Evolutionary conservation across 2,329 filamentous ascomycete genomes (phyloP).

Genomic region (Diaporthe amygdali): DNA sequence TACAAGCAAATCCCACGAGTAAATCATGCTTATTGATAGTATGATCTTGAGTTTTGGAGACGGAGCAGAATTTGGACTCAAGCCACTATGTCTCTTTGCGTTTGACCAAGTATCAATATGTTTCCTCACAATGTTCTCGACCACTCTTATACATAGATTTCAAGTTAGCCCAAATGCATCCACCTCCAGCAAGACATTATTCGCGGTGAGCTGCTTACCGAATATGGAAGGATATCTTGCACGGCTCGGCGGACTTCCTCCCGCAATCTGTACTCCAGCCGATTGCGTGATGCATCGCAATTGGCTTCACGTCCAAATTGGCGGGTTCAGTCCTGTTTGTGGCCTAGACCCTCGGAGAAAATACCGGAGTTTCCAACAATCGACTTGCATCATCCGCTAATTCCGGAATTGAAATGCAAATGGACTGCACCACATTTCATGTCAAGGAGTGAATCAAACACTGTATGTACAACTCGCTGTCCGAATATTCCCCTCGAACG

Average conservation of each 20-base stretch:
- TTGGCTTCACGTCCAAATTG: neutral
- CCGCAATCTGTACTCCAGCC: neutral
- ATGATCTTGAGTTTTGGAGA: neutral
- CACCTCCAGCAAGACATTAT: neutral
- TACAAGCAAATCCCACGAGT: neutral
- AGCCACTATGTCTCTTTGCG: neutral
- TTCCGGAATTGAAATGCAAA: neutral
- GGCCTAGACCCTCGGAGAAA: neutral
- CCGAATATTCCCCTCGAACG: too few species aligned
- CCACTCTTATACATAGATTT: neutral
- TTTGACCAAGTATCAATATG: neutral
- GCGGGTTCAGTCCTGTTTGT: neutral
- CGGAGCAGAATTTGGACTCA: neutral
- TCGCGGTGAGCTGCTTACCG: neutral
- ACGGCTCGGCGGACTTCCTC: neutral
- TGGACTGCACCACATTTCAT: too few species aligned
- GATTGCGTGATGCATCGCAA: slow-evolving; percentile 6
- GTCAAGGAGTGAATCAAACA: too few species aligned
- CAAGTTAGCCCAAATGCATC: neutral
- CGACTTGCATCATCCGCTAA: neutral
- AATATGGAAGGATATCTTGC: neutral
- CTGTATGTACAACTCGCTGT: too few species aligned
- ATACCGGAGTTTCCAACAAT: neutral
- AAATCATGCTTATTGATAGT: neutral
- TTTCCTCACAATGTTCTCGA: neutral